phyloP scores from a whole-genome alignment of 129 eudicot species.

The Centella asiatica region DNA sequence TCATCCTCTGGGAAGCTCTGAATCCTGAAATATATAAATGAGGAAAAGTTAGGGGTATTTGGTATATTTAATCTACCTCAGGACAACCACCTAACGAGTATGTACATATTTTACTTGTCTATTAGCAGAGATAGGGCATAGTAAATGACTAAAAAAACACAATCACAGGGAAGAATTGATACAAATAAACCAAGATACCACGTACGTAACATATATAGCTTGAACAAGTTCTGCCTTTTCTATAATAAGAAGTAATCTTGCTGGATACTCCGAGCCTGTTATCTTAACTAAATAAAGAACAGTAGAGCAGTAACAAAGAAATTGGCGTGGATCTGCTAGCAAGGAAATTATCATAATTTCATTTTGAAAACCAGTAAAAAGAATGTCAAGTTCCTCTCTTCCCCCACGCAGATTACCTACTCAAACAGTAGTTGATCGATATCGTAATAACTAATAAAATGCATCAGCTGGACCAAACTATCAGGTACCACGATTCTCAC shows the following conservation, averaged over 20 bases:
- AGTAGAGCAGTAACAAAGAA: background rate
- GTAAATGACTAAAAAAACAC: too few relatives aligned
- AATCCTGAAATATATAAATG: slow-evolving; percentile 38
- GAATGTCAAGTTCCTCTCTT: background rate
- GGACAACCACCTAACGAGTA: background rate
- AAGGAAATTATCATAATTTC: background rate
- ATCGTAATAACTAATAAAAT: background rate
- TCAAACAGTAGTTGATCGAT: background rate
- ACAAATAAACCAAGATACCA: too few relatives aligned
- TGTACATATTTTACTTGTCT: too few relatives aligned
- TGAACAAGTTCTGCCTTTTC: too few relatives aligned
- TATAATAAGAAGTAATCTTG: background rate
- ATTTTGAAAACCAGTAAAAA: background rate
- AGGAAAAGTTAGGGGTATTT: slow-evolving; percentile 11
- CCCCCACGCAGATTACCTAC: background rate
- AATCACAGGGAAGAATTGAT: too few relatives aligned
- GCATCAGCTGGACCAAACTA: slow-evolving; percentile 3
- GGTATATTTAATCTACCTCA: background rate
- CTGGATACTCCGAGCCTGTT: background rate
- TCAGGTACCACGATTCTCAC: background rate
- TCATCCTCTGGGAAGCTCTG: slow-evolving; percentile 43
- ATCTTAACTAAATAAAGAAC: background rate
- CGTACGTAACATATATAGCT: too few relatives aligned
- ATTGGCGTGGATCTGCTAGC: background rate
- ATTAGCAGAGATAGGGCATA: too few relatives aligned